Base-by-base conservation (phyloP, 1,284 basidiomycete species). In the Cerioporus squamosus region DNA sequence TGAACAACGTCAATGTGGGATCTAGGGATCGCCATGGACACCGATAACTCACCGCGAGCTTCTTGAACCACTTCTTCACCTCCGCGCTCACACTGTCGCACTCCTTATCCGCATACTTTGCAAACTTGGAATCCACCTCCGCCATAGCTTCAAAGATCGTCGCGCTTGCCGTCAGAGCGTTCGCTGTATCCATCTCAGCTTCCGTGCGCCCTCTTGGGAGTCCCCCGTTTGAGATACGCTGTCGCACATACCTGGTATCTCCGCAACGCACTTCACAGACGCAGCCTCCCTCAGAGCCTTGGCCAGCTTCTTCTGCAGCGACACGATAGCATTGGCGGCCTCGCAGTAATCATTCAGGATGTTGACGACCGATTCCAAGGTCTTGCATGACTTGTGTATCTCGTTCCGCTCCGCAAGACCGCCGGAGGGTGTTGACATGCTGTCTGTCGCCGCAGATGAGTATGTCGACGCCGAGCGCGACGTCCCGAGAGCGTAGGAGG, bases 31-130 rank as follows among this genome's bases (percentile, higher is more conserved):
- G 40, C 15, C 7, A n/a, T 20, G 33, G 45, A 29, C 10, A 14
- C 17, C 42, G 18, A n/a, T 26, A 7, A 72, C 79, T 62, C 67
- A 91, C 91, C 51, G 85, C 81, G 47, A 93, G 79, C 72, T 86
- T 91, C 81, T 90, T 91, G 78, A 92, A 87, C 88, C 90, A 92
- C 65, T 90, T 93, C 77, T 86, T 88, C 42, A 92, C 83, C 62
- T 92, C 90, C 38, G 76, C 73, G 62, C 83, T 86, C 47, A 90
- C 74, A 22, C 61, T 68, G 62, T 86, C 85, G 60, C 86, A 91
- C 66, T 93, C 90, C 74, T 85, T 91, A 66, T 90, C 88, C 5
- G 82, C 82, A 57, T 88, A 69, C 75, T 90, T 93, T 39, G 83
- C 81, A 70, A 89, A 91, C 74, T 89, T 93, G 61, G 75, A 62